A percentile compares a stretch with the other conserved stretches of the same genome.
Evolutionary conservation across 805 yeast species (phyloP).

Genomic region (Alloascoidea hylecoeti): DNA sequence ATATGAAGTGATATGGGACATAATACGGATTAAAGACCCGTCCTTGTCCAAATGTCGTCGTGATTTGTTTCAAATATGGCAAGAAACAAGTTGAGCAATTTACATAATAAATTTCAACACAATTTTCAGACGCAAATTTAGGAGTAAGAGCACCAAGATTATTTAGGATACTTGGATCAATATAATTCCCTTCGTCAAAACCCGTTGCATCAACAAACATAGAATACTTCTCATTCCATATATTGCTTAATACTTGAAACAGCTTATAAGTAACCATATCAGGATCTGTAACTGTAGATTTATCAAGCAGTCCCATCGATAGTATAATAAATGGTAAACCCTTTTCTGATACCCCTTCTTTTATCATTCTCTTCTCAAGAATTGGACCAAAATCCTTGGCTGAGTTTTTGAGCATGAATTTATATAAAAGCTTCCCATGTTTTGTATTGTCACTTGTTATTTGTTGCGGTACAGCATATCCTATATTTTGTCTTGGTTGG

Average conservation of each 20-base stretch:
- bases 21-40: constrained; percentile 13
- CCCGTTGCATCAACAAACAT: constrained; percentile 60
- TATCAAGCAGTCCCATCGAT: not conserved
- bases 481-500: not conserved
- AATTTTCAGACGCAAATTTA: constrained; percentile 32
- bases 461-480: not conserved
- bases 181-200: constrained; percentile 19
- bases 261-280: constrained; percentile 44
- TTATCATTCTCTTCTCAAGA: constrained; percentile 31
- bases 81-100: constrained; percentile 20
- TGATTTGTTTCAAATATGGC: constrained; percentile 12
- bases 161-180: not conserved
- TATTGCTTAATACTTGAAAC: constrained; percentile 50
- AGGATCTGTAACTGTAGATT: constrained; percentile 23
- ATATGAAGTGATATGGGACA: constrained; percentile 24
- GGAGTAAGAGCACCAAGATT: constrained; percentile 25
- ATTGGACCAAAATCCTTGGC: constrained; percentile 32
- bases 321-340: constrained; percentile 57
- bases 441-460: not conserved
- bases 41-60: constrained; percentile 10
- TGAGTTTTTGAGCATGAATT: constrained; percentile 60
- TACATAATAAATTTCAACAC: constrained; percentile 35
- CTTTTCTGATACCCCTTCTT: constrained; percentile 54
- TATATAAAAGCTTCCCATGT: constrained; percentile 30
- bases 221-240: constrained; percentile 58